Percentiles rank a stretch among this genome's conserved stretches.
These are phyloP conservation scores for Elongisporangium anandrum DNA, from an alignment of 352 stramenopile species.

Conservation along the genomic window DNA sequence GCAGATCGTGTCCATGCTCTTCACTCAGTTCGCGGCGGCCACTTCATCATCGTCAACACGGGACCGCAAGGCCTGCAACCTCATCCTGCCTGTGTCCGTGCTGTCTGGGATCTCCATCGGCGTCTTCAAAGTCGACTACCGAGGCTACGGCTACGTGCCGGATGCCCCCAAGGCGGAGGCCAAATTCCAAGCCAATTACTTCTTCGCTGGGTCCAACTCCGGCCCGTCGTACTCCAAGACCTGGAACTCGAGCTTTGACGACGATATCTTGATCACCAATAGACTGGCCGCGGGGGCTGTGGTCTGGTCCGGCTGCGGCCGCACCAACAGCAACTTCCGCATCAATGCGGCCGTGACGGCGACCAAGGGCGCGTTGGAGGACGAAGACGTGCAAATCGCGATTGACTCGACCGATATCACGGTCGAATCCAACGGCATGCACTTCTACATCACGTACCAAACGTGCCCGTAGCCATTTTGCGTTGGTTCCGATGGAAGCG, in stretches of 20 bases:
- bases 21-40: slow-evolving; percentile 20
- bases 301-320: slow-evolving; percentile 44
- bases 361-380: slow-evolving; percentile 17
- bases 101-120: slow-evolving; percentile 23
- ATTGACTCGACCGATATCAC: slow-evolving; percentile 53
- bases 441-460: slow-evolving; percentile 37
- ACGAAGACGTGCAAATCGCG: slow-evolving; percentile 37
- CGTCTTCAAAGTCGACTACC: slow-evolving; percentile 45
- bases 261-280: slow-evolving; percentile 43
- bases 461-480: slow-evolving; percentile 11
- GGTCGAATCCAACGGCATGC: slow-evolving; percentile 33
- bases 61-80: slow-evolving; percentile 35
- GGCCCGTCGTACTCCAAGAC: slow-evolving; percentile 24
- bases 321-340: slow-evolving; percentile 39
- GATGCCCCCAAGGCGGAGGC: slow-evolving; percentile 22
- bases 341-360: slow-evolving; percentile 46
- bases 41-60: slow-evolving; percentile 22
- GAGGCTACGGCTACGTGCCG: slow-evolving; percentile 36
- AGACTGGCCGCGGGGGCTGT: slow-evolving; percentile 35
- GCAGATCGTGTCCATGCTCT: slow-evolving; percentile 23
- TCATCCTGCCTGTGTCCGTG: slow-evolving; percentile 37
- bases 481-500: neutral
- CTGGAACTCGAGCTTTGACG: slow-evolving; percentile 24
- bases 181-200: slow-evolving; percentile 54
- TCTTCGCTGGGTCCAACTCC: slow-evolving; percentile 36